phyloP scores from a whole-genome alignment of 2,329 filamentous ascomycete species.

The Orbilia quercus region DNA sequence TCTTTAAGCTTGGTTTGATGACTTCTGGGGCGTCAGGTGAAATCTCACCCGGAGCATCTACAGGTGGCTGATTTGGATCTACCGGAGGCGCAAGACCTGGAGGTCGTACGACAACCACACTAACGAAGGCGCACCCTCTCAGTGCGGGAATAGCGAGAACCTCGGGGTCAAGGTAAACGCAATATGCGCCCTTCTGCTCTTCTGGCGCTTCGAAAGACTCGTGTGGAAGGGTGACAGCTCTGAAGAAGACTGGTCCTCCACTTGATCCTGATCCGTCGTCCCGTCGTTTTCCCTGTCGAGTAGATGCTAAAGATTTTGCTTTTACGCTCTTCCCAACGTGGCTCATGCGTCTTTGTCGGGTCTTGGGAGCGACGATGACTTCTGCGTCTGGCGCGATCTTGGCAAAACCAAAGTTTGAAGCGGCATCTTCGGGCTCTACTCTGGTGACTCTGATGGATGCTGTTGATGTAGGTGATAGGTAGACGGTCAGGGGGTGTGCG shows the following conservation, averaged over 20 bases:
- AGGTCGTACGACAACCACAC: constrained; percentile 87
- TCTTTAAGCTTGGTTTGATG: constrained; percentile 64
- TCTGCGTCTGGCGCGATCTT: constrained; percentile 95
- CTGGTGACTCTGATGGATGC: constrained; percentile 89
- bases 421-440: constrained; percentile 77
- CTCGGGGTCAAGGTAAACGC: constrained; percentile 80
- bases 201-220: constrained; percentile 83
- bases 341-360: constrained; percentile 73
- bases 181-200: constrained; percentile 70
- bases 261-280: constrained; percentile 58
- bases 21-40: constrained; percentile 64
- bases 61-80: constrained; percentile 72
- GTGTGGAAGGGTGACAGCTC: constrained; percentile 75
- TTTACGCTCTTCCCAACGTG: constrained; percentile 52
- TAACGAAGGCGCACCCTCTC: constrained; percentile 79
- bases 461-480: constrained; percentile 93
- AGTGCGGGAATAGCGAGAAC: constrained; percentile 73
- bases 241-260: constrained; percentile 74
- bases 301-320: constrained; percentile 54
- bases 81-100: constrained; percentile 77
- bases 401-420: constrained; percentile 75
- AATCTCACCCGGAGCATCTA: constrained; percentile 71
- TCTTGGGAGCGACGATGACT: constrained; percentile 96
- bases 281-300: constrained; percentile 50
- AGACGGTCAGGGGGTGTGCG: constrained; percentile 83